Conservation (phyloP, 192 early-diverging fungal genomes). For the Linnemannia elongata region DNA sequence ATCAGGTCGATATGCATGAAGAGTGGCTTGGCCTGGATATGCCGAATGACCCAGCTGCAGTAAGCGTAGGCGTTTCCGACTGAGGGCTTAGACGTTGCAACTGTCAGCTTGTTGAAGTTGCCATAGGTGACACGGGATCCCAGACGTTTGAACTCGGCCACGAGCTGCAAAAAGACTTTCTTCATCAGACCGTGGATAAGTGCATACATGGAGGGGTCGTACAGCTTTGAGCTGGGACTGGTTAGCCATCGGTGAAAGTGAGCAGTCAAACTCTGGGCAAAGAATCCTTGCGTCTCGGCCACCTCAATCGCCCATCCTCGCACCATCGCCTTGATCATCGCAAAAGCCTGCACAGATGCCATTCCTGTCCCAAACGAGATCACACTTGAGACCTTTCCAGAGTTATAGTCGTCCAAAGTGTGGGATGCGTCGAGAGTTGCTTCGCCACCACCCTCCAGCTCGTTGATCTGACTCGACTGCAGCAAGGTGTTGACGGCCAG, state of each 20-base stretch:
- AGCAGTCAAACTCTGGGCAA: conserved; percentile 82
- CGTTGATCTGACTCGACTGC: conserved; percentile 81
- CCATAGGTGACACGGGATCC: conserved; percentile 86
- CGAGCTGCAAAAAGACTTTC: conserved; percentile 87
- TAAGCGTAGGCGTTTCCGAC: conserved; percentile 82
- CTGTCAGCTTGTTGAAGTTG: conserved; percentile 83
- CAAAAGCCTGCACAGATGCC: conserved; percentile 73
- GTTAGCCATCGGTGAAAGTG: conserved; percentile 94
- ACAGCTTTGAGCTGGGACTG: conserved; percentile 76
- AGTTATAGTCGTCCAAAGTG: conserved; percentile 74
- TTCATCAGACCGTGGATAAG: conserved; percentile 92
- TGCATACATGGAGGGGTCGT: conserved; percentile 85
- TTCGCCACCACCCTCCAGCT: conserved; percentile 73
- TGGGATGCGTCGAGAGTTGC: conserved; percentile 63
- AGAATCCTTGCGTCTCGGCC: conserved; percentile 70
- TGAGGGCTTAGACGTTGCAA: conserved; percentile 84
- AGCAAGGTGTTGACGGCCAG: conserved; percentile 89
- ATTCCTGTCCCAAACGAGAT: conserved; percentile 58
- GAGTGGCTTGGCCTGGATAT: conserved; percentile 77
- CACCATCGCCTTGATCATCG: conserved; percentile 82
- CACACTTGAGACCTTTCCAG: conserved; percentile 57
- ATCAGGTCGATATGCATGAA: conserved; percentile 83
- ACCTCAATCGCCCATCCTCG: conserved; percentile 84
- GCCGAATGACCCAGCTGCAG: conserved; percentile 76
- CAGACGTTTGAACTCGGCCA: conserved; percentile 83